Percentiles rank a stretch among this genome's conserved stretches.
Evolutionary conservation across 305 asterid species (phyloP).

Genomic region (Solanum aculeatissimum): DNA sequence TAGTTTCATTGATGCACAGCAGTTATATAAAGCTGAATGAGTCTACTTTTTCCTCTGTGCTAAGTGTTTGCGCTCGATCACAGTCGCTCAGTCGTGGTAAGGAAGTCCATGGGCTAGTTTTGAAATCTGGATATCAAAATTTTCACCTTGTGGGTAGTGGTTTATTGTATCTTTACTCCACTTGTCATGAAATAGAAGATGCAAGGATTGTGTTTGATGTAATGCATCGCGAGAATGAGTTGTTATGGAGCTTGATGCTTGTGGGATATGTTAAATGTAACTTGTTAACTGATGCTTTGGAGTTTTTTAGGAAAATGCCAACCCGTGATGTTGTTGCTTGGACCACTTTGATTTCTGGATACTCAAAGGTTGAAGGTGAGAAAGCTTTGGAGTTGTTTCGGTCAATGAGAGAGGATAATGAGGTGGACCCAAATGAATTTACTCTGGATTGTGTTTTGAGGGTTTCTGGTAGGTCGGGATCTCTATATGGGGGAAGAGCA

Average conservation of each 20-base stretch:
- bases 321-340: constrained; percentile 59
- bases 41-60: constrained; percentile 33
- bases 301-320: constrained; percentile 53
- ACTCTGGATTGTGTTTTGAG: constrained; percentile 61
- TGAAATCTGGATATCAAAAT: constrained; percentile 42
- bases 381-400: constrained; percentile 54
- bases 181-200: constrained; percentile 26
- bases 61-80: constrained; percentile 52
- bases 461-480: constrained; percentile 46
- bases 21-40: constrained; percentile 39
- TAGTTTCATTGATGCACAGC: constrained; percentile 34
- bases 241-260: constrained; percentile 73
- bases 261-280: constrained; percentile 52
- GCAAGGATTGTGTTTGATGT: constrained; percentile 49
- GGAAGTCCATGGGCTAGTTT: constrained; percentile 47
- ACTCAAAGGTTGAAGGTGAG: constrained; percentile 43
- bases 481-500: constrained; percentile 30
- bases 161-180: constrained; percentile 37
- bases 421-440: constrained; percentile 66
- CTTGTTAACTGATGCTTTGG: constrained; percentile 41
- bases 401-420: constrained; percentile 34
- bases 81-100: constrained; percentile 28
- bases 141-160: constrained; percentile 57
- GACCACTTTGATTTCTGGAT: constrained; percentile 76
- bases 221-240: constrained; percentile 32